Conservation (phyloP, 768 basidiomycete genomes). For the Lactarius tabidus region DNA sequence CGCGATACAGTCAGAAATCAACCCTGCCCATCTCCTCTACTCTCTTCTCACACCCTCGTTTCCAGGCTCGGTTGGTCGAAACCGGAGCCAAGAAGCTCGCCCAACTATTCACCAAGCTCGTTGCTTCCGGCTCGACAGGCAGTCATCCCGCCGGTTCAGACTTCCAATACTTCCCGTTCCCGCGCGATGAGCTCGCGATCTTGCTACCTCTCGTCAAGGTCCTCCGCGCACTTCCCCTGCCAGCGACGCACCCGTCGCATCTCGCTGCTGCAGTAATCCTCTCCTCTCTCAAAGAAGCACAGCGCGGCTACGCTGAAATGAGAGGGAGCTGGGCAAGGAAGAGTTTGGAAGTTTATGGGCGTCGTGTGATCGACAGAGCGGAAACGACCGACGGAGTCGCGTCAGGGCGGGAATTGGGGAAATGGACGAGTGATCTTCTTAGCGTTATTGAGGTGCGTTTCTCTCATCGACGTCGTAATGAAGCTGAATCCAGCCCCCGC, state of each 20-base stretch:
- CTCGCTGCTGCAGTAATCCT: slow-evolving; percentile 65
- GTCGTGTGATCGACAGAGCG: slow-evolving; percentile 63
- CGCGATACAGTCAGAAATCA: slow-evolving; percentile 42
- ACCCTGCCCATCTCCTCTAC: not conserved
- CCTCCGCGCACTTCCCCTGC: slow-evolving; percentile 68
- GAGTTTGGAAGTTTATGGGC: slow-evolving; percentile 68
- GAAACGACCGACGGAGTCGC: slow-evolving; percentile 63
- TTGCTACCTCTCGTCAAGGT: slow-evolving; percentile 64
- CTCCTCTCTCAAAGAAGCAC: slow-evolving; percentile 66
- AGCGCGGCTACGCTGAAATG: slow-evolving; percentile 83
- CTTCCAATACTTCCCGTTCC: slow-evolving; percentile 51
- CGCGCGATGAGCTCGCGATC: slow-evolving; percentile 46
- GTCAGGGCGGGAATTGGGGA: slow-evolving; percentile 67
- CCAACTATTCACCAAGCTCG: slow-evolving; percentile 79
- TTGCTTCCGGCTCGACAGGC: slow-evolving; percentile 82
- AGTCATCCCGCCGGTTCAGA: slow-evolving; percentile 60
- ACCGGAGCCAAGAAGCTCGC: slow-evolving; percentile 79
- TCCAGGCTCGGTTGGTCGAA: slow-evolving; percentile 67
- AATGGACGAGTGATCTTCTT: slow-evolving; percentile 64
- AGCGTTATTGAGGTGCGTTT: slow-evolving; percentile 58
- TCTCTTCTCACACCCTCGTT: slow-evolving; percentile 1
- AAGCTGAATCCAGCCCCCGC: not conserved
- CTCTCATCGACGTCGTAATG: not conserved
- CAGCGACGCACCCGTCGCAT: slow-evolving; percentile 79
- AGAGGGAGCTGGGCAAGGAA: slow-evolving; percentile 73